Conservation (phyloP, 331 rosid genomes). For the Pyracantha coccinea region DNA sequence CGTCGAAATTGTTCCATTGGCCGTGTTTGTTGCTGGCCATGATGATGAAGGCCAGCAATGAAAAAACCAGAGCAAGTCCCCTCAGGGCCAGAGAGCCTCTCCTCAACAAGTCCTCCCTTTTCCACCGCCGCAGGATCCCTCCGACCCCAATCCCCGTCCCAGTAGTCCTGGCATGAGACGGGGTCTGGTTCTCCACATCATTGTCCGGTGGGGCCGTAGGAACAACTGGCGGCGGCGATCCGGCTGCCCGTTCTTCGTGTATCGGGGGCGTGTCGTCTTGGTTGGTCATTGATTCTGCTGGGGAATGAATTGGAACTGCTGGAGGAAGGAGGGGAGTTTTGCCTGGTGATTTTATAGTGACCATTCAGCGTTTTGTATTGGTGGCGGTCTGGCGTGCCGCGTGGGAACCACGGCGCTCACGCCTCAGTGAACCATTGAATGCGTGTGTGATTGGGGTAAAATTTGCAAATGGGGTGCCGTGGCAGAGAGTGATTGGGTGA, state of each 20-base stretch:
- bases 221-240: not conserved
- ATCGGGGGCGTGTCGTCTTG: slow-evolving; percentile 8
- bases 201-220: slow-evolving; percentile 1
- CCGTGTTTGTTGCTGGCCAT: slow-evolving; percentile 63
- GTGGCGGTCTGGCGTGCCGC: not conserved
- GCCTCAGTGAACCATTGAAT: not conserved
- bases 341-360: too few species aligned
- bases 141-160: not conserved
- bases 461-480: not conserved
- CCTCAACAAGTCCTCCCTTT: slow-evolving; percentile 50
- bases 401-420: not conserved
- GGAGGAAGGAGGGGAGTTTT: not conserved
- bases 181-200: slow-evolving; percentile 4
- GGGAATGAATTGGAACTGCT: not conserved
- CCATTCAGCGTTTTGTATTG: not conserved
- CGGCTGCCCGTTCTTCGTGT: not conserved
- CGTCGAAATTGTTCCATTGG: slow-evolving; percentile 43
- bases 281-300: not conserved
- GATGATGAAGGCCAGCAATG: slow-evolving; percentile 40
- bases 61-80: slow-evolving; percentile 52
- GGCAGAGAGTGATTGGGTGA: not conserved
- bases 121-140: slow-evolving; percentile 43
- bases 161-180: not conserved
- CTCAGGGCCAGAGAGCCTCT: slow-evolving; percentile 52
- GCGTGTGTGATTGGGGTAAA: not conserved